Conservation (phyloP, 495 filamentous ascomycete species). For the Neurospora pannonica region DNA sequence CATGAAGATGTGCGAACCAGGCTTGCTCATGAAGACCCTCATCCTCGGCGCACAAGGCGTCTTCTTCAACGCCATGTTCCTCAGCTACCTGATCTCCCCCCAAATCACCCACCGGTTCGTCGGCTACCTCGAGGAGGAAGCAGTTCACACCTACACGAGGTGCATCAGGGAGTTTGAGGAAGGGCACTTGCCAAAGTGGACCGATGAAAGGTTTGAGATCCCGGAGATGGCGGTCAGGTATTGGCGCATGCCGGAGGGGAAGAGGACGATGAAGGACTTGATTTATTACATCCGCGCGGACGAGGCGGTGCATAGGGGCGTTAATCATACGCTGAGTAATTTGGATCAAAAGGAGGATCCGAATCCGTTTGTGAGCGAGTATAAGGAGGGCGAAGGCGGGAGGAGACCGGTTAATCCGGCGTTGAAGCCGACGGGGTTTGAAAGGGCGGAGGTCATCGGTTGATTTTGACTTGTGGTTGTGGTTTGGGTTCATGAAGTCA, state of each 20-base stretch:
- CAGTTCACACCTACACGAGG: constrained; percentile 88
- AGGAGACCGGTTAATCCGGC: constrained; percentile 49
- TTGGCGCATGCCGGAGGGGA: constrained; percentile 85
- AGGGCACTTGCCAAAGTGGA: constrained; percentile 76
- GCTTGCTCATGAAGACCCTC: constrained; percentile 80
- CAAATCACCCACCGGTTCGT: constrained; percentile 92
- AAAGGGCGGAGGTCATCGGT: constrained; percentile 70
- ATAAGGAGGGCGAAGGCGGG: constrained; percentile 44
- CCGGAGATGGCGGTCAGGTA: constrained; percentile 85
- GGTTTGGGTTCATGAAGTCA: not conserved
- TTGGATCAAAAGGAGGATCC: constrained; percentile 73
- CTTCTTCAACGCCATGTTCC: constrained; percentile 91
- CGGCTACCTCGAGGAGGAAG: constrained; percentile 94
- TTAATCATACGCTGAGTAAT: constrained; percentile 91
- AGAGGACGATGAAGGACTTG: constrained; percentile 74
- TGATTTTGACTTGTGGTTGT: constrained; percentile 3
- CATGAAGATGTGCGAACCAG: constrained; percentile 84
- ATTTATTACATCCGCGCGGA: constrained; percentile 77
- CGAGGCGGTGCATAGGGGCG: constrained; percentile 93
- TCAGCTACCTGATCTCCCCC: constrained; percentile 81
- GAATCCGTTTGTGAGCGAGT: constrained; percentile 78
- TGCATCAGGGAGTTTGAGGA: constrained; percentile 77
- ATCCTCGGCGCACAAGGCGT: constrained; percentile 74
- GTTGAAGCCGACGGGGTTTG: constrained; percentile 65
- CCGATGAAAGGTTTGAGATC: constrained; percentile 53